These are phyloP conservation scores for Phaeosphaeria sp. DNA, from an alignment of 2,329 filamentous ascomycete species.

Conservation along the genomic window DNA sequence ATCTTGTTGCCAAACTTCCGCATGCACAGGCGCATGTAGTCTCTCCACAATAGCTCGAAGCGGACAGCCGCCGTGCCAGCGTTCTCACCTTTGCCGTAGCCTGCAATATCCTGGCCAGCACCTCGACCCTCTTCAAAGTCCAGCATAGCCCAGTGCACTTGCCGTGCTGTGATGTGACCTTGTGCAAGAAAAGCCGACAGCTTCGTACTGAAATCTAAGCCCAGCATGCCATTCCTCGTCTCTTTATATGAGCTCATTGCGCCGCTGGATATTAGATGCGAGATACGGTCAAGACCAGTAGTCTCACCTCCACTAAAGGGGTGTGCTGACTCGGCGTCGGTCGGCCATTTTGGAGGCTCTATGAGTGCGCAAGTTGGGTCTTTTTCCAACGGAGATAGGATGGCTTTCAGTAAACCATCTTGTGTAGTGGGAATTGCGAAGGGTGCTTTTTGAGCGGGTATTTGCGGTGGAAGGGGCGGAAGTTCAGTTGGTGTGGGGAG, in stretches of 20 bases:
- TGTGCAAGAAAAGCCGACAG: slow-evolving; percentile 75
- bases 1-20: slow-evolving; percentile 71
- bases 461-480: slow-evolving; percentile 63
- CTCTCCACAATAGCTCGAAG: slow-evolving; percentile 76
- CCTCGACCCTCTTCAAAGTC: slow-evolving; percentile 70
- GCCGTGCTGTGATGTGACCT: slow-evolving; percentile 74
- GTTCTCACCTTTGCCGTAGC: slow-evolving; percentile 74
- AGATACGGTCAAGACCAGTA: slow-evolving; percentile 63
- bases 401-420: slow-evolving; percentile 59
- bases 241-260: slow-evolving; percentile 70
- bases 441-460: slow-evolving; percentile 66
- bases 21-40: slow-evolving; percentile 80
- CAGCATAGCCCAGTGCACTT: slow-evolving; percentile 72
- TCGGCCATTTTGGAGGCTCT: slow-evolving; percentile 61
- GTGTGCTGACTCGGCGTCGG: slow-evolving; percentile 64
- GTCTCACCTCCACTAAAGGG: slow-evolving; percentile 73
- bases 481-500: slow-evolving; percentile 64
- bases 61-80: slow-evolving; percentile 72
- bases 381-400: slow-evolving; percentile 65
- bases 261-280: slow-evolving; percentile 66
- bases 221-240: slow-evolving; percentile 74
- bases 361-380: slow-evolving; percentile 53
- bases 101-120: slow-evolving; percentile 40
- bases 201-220: slow-evolving; percentile 76
- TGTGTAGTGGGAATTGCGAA: slow-evolving; percentile 68